A percentile compares a stretch with the other conserved stretches of the same genome.
phyloP scores from a whole-genome alignment of 257 asterid genomes.

The Fraxinus excelsior region DNA sequence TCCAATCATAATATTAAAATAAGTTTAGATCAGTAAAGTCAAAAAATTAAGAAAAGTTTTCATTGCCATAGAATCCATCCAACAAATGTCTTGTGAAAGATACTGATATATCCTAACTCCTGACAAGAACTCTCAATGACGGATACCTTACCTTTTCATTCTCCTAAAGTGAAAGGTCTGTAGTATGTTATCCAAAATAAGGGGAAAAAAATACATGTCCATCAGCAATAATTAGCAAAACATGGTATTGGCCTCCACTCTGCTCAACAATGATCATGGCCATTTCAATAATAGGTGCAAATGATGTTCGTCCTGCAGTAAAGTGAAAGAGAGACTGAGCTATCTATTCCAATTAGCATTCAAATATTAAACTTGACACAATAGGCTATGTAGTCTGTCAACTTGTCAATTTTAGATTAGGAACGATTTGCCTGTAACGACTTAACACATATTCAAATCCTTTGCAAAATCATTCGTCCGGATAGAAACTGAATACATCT shows the following conservation, averaged over 20 bases:
- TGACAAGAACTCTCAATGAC: background rate
- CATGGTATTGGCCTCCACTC: conserved; percentile 93
- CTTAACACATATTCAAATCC: conserved; percentile 91
- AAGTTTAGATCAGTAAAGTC: background rate
- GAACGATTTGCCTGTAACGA: conserved; percentile 72
- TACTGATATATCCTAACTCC: background rate
- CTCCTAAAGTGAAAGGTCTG: conserved; percentile 4
- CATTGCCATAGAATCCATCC: background rate
- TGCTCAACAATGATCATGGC: conserved; percentile 88
- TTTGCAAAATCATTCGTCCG: conserved; percentile 66
- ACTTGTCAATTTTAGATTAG: conserved; percentile 83
- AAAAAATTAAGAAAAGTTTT: background rate
- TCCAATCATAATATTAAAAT: background rate
- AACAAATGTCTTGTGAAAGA: background rate
- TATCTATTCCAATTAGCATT: background rate
- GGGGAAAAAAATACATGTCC: conserved; percentile 71
- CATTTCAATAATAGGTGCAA: conserved; percentile 87
- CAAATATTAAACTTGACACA: conserved; percentile 16
- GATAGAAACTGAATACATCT: conserved; percentile 79
- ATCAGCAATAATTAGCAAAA: conserved; percentile 86
- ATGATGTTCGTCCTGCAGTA: conserved; percentile 91
- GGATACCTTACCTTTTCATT: background rate
- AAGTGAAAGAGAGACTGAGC: conserved; percentile 28
- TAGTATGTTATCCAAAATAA: background rate
- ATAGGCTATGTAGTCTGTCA: conserved; percentile 14